Evolutionary conservation across 1,284 basidiomycete genomes (phyloP).

Genomic region (Ustanciosporium gigantosporum): DNA sequence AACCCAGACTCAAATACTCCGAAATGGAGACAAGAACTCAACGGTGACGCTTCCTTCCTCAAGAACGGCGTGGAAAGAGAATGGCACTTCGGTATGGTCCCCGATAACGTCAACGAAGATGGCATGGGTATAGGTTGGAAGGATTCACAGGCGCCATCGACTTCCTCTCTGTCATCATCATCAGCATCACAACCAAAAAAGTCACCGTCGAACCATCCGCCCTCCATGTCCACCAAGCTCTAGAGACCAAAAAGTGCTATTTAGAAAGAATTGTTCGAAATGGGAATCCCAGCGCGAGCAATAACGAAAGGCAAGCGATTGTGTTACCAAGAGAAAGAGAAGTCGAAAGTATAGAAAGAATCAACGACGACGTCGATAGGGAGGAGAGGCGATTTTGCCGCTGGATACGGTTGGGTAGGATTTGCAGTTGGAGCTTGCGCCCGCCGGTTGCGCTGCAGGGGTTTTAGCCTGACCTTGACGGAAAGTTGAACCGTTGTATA

Average conservation of each 20-base stretch:
- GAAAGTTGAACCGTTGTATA: constrained; percentile 31
- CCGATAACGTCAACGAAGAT: constrained; percentile 45
- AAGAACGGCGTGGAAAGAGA: constrained; percentile 69
- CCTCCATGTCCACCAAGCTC: constrained; percentile 13
- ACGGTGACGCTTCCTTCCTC: constrained; percentile 48
- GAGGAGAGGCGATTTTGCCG: constrained; percentile 15
- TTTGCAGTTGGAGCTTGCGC: constrained; percentile 24
- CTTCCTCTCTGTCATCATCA: too few species aligned
- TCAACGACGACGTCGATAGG: constrained; percentile 28
- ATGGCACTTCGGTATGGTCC: constrained; percentile 67
- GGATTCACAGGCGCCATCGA: constrained; percentile 35
- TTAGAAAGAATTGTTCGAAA: too few species aligned
- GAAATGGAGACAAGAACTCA: constrained; percentile 41
- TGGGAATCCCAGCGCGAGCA: too few species aligned
- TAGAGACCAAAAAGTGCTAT: too few species aligned
- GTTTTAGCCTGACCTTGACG: constrained; percentile 32
- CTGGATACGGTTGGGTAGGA: constrained; percentile 11
- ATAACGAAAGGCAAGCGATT: too few species aligned
- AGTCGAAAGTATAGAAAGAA: too few species aligned
- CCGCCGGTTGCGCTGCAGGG: constrained; percentile 23
- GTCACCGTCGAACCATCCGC: rapidly evolving
- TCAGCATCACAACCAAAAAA: too few species aligned
- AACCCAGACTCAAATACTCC: too few species aligned
- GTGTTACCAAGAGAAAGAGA: too few species aligned
- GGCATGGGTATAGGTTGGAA: constrained; percentile 48